A percentile compares a stretch with the other conserved stretches of the same genome.
These are phyloP conservation scores for Acer saccharum DNA, from an alignment of 345 rosid genomes.

Conservation along the genomic window DNA sequence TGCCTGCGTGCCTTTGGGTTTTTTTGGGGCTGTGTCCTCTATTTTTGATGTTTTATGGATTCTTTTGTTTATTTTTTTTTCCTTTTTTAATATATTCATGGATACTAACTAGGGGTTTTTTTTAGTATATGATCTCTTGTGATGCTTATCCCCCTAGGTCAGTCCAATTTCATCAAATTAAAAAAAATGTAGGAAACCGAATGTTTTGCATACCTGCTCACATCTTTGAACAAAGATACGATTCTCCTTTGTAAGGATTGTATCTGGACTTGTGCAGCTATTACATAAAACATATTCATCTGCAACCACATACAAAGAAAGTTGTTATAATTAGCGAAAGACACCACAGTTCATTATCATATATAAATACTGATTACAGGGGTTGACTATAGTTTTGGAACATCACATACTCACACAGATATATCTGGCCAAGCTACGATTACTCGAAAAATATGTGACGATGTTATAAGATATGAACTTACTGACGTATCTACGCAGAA, in stretches of 20 bases:
- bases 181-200: background rate
- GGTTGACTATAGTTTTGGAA: background rate
- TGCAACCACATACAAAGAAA: conserved; percentile 15
- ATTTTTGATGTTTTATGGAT: too few relatives aligned
- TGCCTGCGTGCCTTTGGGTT: too few relatives aligned
- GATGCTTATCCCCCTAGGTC: too few relatives aligned
- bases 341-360: background rate
- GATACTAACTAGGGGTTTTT: too few relatives aligned
- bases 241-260: too few relatives aligned
- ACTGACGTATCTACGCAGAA: conserved; percentile 44
- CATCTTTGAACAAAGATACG: conserved; percentile 42
- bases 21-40: too few relatives aligned
- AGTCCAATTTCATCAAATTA: too few relatives aligned
- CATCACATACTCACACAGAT: background rate
- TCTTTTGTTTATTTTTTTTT: too few relatives aligned
- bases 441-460: background rate
- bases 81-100: too few relatives aligned
- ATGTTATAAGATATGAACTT: conserved; percentile 14
- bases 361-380: too few relatives aligned
- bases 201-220: conserved; percentile 39
- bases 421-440: background rate
- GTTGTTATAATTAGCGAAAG: background rate
- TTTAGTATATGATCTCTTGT: too few relatives aligned
- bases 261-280: too few relatives aligned
- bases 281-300: conserved; percentile 41